Percentiles rank a stretch among this genome's conserved stretches.
Evolutionary conservation across 306 rosid genomes (phyloP).

Genomic region (Gastrolobium bilobum): DNA sequence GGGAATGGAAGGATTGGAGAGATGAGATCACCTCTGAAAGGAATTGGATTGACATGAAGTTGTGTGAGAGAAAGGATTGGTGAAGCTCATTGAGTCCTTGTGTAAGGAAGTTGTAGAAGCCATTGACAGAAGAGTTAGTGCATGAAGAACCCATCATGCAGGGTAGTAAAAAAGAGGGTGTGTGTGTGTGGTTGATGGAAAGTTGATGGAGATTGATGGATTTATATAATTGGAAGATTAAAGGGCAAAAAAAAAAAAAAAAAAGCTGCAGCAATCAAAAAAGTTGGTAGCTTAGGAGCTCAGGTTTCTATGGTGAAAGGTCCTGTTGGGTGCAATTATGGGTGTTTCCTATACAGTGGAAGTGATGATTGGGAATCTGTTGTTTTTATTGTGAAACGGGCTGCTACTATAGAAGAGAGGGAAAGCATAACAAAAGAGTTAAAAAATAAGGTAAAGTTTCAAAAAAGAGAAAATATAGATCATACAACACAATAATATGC

Average conservation of each 20-base stretch:
- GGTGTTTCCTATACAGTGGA: constrained; percentile 79
- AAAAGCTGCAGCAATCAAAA: constrained; percentile 20
- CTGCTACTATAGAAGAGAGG: constrained; percentile 21
- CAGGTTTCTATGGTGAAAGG: constrained; percentile 60
- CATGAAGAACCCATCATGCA: constrained; percentile 74
- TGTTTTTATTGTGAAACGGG: constrained; percentile 60
- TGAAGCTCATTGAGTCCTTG: constrained; percentile 74
- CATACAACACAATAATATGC: constrained; percentile 28
- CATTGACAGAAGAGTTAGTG: constrained; percentile 80
- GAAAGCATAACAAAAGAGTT: background rate
- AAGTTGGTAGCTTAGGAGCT: constrained; percentile 57
- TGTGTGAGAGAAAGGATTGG: constrained; percentile 56
- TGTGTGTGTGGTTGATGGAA: constrained; percentile 38
- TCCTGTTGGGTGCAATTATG: constrained; percentile 89
- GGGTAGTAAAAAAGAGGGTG: background rate
- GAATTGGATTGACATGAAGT: constrained; percentile 82
- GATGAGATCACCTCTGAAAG: constrained; percentile 72
- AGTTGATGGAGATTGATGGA: constrained; percentile 64
- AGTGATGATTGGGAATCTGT: constrained; percentile 83
- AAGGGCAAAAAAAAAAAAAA: background rate
- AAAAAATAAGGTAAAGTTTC: background rate
- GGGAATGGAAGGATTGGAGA: constrained; percentile 79
- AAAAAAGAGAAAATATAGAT: constrained; percentile 25
- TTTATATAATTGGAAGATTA: constrained; percentile 56
- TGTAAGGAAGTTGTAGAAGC: constrained; percentile 74